Evolutionary conservation across 805 yeast genomes (phyloP), one percentile per base, ranked within the genome.

Genomic region (Saccharomycopsis microspora): DNA sequence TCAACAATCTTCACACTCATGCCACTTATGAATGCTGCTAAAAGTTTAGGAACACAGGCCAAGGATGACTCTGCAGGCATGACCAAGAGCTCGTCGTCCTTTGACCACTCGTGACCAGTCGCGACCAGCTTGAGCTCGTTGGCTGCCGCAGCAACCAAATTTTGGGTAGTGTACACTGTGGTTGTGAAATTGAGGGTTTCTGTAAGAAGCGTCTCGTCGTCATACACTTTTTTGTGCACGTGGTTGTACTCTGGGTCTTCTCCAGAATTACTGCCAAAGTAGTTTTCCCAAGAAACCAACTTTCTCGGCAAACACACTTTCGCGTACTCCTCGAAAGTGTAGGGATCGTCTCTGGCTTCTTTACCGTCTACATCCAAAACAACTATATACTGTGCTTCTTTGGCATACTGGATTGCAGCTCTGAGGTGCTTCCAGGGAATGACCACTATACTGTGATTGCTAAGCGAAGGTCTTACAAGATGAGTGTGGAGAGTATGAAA

Each of bases 181-280:
- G 55, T 52, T 32, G 47, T 52, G 45, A 38, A 52, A 41, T 48
- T 52, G 10, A 45, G n/a, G 6, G 55, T 52, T 32, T 52, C 55
- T 10, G 32, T 42, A 11, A 52, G 36, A 3, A 48, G 52, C 27
- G 44, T 46, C n/a, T 44, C 40, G n/a, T 45, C 43, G 37, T 51
- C 52, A 41, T 39, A 48, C 10, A 41, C 35, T 27, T 43, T 33
- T n/a, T 39, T 35, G 34, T 43, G 37, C n/a, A n/a, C 34, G 27
- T 47, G 40, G 19, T 35, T 36, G 39, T 50, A 50, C 4, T 34
- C 42, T 31, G 3, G 38, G 19, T 44, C 42, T 6, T 33, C 39
- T n/a, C 6, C 19, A 3, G 28, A 29, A 6, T 37, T 31, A 29
- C 39, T 5, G 32, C 31, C 27, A 27, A 40, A 37, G 30, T 48